Evolutionary conservation across 768 basidiomycete genomes (phyloP).

Genomic region (Pleurotus ostreatus): DNA sequence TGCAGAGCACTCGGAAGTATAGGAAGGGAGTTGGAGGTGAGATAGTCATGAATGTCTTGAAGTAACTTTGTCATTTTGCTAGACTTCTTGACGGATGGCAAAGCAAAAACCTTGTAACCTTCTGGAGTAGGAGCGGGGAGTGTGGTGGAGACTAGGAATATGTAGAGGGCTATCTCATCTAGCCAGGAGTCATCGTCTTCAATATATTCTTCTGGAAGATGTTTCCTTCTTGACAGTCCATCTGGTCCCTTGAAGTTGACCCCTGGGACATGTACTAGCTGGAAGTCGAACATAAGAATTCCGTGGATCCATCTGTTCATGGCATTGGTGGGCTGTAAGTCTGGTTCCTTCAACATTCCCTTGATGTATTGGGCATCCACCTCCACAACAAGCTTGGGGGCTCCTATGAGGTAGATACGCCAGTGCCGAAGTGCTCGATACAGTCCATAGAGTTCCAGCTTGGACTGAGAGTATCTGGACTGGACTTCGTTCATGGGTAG

Average conservation of each 20-base stretch:
- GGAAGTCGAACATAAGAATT: constrained; percentile 34
- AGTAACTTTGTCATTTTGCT: not conserved
- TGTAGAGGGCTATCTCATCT: constrained; percentile 10
- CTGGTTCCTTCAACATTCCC: constrained; percentile 38
- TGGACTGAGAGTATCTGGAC: constrained; percentile 24
- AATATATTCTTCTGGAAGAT: constrained; percentile 14
- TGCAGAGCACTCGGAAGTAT: not conserved
- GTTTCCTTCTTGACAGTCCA: constrained; percentile 26
- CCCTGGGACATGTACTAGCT: constrained; percentile 32
- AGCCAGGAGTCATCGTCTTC: constrained; percentile 25
- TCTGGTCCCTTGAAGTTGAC: constrained; percentile 29
- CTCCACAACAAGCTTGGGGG: constrained; percentile 26
- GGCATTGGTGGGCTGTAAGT: constrained; percentile 28
- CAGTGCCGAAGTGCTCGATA: constrained; percentile 21
- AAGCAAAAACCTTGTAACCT: not conserved
- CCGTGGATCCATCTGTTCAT: constrained; percentile 39
- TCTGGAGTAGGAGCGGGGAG: not conserved
- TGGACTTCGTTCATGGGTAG: constrained; percentile 23
- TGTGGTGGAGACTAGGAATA: not conserved
- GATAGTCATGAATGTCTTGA: not conserved
- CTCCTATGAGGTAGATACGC: constrained; percentile 22
- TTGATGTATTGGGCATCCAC: constrained; percentile 36
- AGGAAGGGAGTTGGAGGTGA: not conserved
- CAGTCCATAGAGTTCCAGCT: constrained; percentile 27
- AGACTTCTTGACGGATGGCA: not conserved